Evolutionary conservation across 345 rosid species (phyloP).

Genomic region (Anacardium occidentale): DNA sequence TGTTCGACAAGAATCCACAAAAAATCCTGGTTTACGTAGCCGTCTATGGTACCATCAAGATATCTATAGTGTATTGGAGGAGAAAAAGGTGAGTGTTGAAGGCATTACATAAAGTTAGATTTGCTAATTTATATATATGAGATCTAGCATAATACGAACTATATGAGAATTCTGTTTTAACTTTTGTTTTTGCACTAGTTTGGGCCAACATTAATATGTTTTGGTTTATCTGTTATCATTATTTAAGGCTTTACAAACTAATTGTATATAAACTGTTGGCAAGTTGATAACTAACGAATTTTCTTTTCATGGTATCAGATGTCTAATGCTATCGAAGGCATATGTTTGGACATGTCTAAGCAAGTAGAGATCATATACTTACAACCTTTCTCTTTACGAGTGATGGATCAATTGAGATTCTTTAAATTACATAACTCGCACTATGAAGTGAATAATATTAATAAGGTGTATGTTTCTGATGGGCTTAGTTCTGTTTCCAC

Average conservation of each 20-base stretch:
- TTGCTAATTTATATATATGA: too few species aligned
- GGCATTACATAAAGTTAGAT: not conserved
- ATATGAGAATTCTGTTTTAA: not conserved
- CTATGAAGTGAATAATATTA: not conserved
- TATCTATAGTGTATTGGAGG: not conserved
- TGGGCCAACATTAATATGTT: not conserved
- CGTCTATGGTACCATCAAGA: not conserved
- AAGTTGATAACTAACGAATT: not conserved
- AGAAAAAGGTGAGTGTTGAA: not conserved
- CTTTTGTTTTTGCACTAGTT: not conserved
- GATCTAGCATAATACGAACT: too few species aligned
- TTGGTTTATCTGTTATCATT: too few species aligned
- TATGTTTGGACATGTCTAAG: not conserved
- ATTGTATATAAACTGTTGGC: not conserved
- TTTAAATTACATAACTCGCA: not conserved
- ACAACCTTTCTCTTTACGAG: not conserved
- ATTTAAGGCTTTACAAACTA: not conserved
- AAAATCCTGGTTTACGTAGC: not conserved
- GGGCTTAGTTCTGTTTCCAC: not conserved
- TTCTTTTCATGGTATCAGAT: conserved; percentile 23
- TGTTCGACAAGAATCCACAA: not conserved
- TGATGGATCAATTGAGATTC: not conserved
- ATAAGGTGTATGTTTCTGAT: not conserved
- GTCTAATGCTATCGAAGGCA: conserved; percentile 5
- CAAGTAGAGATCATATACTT: not conserved